These are phyloP conservation scores for Exophiala xenobiotica DNA, from an alignment of 2,329 filamentous ascomycete genomes.

Conservation along the genomic window DNA sequence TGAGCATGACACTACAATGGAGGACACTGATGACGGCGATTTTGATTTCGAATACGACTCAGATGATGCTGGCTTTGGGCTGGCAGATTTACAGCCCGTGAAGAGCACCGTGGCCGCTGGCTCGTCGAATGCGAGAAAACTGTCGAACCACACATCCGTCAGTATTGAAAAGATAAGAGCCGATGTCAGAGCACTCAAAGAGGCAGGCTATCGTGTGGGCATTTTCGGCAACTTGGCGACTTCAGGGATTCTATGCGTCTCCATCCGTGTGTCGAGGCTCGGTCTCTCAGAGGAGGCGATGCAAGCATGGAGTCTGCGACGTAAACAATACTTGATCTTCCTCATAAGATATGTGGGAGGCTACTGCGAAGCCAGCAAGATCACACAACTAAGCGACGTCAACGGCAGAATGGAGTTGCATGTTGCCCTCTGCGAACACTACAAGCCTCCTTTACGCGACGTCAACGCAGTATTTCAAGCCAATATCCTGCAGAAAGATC, in stretches of 20 bases:
- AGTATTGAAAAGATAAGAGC: conserved; percentile 46
- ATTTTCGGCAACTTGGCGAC: conserved; percentile 53
- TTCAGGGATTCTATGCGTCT: conserved; percentile 61
- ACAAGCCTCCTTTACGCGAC: conserved; percentile 66
- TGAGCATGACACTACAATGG: not conserved
- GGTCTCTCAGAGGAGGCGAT: conserved; percentile 72
- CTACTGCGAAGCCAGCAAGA: conserved; percentile 61
- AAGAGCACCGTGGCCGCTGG: not conserved
- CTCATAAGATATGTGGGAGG: conserved; percentile 64
- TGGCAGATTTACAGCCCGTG: not conserved
- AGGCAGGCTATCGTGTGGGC: conserved; percentile 69
- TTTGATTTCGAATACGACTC: conserved; percentile 42
- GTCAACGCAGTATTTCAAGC: conserved; percentile 34
- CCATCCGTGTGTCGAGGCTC: conserved; percentile 67
- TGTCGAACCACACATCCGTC: not conserved
- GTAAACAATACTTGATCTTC: conserved; percentile 69
- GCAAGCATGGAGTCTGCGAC: conserved; percentile 71
- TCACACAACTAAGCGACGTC: conserved; percentile 42
- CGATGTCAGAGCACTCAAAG: conserved; percentile 62
- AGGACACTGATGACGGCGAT: conserved; percentile 18
- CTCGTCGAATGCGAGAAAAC: not conserved
- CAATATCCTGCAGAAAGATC: conserved; percentile 29
- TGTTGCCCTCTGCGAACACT: conserved; percentile 67
- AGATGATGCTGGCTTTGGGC: conserved; percentile 32
- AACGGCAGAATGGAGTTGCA: conserved; percentile 54